Percentiles rank a stretch among this genome's conserved stretches.
Evolutionary conservation across 768 basidiomycete genomes (phyloP).

Genomic region (Pulveroboletus sp.): DNA sequence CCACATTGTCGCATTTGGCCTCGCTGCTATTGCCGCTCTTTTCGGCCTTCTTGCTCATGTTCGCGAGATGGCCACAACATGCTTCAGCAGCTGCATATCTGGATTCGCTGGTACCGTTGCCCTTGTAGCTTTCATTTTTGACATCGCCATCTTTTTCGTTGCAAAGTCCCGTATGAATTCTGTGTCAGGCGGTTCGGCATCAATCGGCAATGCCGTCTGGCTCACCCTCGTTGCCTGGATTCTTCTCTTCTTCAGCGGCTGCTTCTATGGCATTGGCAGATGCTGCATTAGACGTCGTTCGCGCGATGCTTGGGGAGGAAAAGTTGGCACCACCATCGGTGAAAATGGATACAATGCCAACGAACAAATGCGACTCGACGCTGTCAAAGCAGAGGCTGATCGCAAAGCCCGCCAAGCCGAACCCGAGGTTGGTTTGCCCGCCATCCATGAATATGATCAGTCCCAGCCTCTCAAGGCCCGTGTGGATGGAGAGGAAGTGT

Average conservation of each 20-base stretch:
- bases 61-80: slow-evolving; percentile 80
- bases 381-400: slow-evolving; percentile 82
- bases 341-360: slow-evolving; percentile 34
- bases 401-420: slow-evolving; percentile 64
- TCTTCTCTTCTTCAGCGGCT: slow-evolving; percentile 85
- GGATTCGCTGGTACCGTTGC: slow-evolving; percentile 76
- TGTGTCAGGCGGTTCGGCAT: slow-evolving; percentile 67
- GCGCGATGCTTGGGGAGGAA: slow-evolving; percentile 36
- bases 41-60: slow-evolving; percentile 88
- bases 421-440: slow-evolving; percentile 65
- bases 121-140: slow-evolving; percentile 88
- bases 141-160: slow-evolving; percentile 86
- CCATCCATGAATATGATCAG: slow-evolving; percentile 62
- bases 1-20: slow-evolving; percentile 80
- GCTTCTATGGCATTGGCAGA: slow-evolving; percentile 78
- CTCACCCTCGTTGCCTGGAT: slow-evolving; percentile 83
- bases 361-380: slow-evolving; percentile 74
- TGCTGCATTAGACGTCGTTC: slow-evolving; percentile 70
- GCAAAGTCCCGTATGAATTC: slow-evolving; percentile 78
- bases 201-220: slow-evolving; percentile 89
- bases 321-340: slow-evolving; percentile 27
- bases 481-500: slow-evolving; percentile 52
- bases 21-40: slow-evolving; percentile 64
- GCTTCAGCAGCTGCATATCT: slow-evolving; percentile 75
- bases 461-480: slow-evolving; percentile 61